Base-by-base conservation (phyloP, 768 basidiomycete species). In the Lactarius deliciosus region DNA sequence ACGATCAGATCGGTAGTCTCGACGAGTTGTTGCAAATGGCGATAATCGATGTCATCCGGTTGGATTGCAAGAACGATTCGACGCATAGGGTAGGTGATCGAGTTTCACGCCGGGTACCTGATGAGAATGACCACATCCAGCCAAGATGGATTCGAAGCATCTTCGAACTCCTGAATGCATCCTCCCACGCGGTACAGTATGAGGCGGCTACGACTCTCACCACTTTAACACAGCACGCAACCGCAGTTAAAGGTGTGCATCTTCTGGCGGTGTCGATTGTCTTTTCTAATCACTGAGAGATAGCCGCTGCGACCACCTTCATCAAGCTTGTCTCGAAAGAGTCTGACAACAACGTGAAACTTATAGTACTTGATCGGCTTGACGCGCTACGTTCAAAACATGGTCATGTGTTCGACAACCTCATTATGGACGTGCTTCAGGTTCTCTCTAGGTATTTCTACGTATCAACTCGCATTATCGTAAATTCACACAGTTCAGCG, bases 311-410 rank as follows among this genome's bases (percentile, higher is more conserved):
- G 4, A 85, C 88, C 10, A 91, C 86, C 70, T 87, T 96, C 69
- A 92, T 97, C 72, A 91, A 86, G 70, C 86, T 98, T 56, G 88
- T 95, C 66, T 82, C 90, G 76, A 96, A 96, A 78, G 96, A 98
- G 77, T 94, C 95, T 1, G 96, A 98, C 79, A 99, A 98, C 79
- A 99, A 99, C 72, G 96, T 98, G 77, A 98, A 98, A 77, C 85
- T 98, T 55, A 98, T 98, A 66, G 96, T 98, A 20, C 83, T 99
- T 30, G 92, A 96, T 74, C 88, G 97, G 55, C 83, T 99, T 41
- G 92, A 98, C 63, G 78, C 77, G 40, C 81, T 99, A 25, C 86
- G 92, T 54, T 81, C 86, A 5, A 92, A 89, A 73, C 95, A 98
- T 76, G 95, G 92, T 20, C 87, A 87, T 72, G 87, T 98, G 43